A percentile compares a stretch with the other conserved stretches of the same genome.
These are phyloP conservation scores for Podila epicladia DNA, from an alignment of 192 early-diverging fungal species.

Conservation along the genomic window DNA sequence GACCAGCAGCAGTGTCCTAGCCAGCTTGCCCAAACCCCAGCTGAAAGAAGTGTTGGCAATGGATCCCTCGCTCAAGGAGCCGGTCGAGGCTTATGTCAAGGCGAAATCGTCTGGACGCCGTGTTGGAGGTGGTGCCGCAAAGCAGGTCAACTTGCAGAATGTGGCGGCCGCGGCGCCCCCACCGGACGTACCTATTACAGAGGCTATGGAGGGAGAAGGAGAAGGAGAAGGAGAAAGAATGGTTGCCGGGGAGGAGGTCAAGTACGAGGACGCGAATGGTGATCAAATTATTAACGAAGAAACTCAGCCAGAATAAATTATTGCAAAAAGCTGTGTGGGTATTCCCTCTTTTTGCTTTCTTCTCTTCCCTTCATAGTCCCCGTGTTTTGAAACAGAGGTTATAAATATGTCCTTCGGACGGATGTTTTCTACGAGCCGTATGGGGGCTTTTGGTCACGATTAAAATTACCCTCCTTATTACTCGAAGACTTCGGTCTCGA, in stretches of 20 bases:
- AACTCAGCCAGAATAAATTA: no score
- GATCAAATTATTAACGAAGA: no score
- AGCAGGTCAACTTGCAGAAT: slow-evolving; percentile 34
- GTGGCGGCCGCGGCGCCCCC: not conserved
- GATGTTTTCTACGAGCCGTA: no score
- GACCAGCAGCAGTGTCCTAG: slow-evolving; percentile 34
- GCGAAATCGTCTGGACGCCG: slow-evolving; percentile 39
- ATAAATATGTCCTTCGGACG: no score
- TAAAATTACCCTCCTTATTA: no score
- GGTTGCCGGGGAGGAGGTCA: not conserved
- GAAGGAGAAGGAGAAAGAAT: not conserved
- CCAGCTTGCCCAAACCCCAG: slow-evolving; percentile 43
- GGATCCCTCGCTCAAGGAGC: slow-evolving; percentile 51
- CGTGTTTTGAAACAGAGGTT: no score
- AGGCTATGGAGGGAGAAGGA: not conserved
- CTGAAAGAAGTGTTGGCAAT: slow-evolving; percentile 34
- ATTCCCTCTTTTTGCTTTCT: no score
- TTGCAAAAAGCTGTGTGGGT: no score
- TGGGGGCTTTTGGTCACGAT: no score
- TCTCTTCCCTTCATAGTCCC: no score
- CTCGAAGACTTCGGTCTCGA: no score
- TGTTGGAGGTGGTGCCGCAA: slow-evolving; percentile 36
- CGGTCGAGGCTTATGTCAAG: slow-evolving; percentile 34
- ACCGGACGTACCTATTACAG: not conserved
- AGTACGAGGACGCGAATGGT: not conserved